These are phyloP conservation scores for Priceomyces haplophilus DNA, from an alignment of 805 yeast species.

Conservation along the genomic window DNA sequence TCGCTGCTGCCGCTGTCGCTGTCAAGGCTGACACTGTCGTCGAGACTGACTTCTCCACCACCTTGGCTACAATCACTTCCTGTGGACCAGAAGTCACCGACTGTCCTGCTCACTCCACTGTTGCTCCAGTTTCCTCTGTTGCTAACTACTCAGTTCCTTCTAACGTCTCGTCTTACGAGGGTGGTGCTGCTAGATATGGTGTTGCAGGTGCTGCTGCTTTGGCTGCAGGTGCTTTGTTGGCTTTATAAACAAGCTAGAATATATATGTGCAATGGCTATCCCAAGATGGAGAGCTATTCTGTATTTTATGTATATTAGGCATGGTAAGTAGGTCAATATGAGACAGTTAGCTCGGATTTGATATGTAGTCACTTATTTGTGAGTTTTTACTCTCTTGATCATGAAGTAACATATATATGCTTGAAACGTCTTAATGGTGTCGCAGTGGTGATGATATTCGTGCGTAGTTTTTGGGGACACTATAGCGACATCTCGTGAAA, in stretches of 20 bases:
- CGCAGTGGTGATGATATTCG: no score
- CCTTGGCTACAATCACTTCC: conserved; percentile 42
- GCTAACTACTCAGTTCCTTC: conserved; percentile 25
- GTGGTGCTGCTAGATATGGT: conserved; percentile 34
- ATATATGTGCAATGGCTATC: conserved; percentile 1
- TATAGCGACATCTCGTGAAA: no score
- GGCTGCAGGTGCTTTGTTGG: conserved; percentile 54
- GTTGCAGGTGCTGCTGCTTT: conserved; percentile 48
- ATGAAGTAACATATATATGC: no score
- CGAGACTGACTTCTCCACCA: conserved; percentile 28
- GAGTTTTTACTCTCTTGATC: no score
- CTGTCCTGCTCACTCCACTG: conserved; percentile 37
- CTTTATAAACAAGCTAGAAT: conserved; percentile 42
- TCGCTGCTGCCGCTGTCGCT: conserved; percentile 33
- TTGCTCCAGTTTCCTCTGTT: conserved; percentile 24
- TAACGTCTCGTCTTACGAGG: conserved; percentile 37
- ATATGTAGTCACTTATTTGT: no score
- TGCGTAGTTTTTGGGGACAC: no score
- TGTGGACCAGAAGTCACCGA: conserved; percentile 40
- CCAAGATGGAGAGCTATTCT: not conserved
- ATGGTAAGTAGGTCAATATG: not conserved
- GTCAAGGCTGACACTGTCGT: conserved; percentile 27
- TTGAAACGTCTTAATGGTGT: no score
- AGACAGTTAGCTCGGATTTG: not conserved
- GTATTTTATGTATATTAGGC: conserved; percentile 7